These are phyloP conservation scores for Dianthus caryophyllus DNA, from an alignment of 148 eudicot species.

Conservation along the genomic window DNA sequence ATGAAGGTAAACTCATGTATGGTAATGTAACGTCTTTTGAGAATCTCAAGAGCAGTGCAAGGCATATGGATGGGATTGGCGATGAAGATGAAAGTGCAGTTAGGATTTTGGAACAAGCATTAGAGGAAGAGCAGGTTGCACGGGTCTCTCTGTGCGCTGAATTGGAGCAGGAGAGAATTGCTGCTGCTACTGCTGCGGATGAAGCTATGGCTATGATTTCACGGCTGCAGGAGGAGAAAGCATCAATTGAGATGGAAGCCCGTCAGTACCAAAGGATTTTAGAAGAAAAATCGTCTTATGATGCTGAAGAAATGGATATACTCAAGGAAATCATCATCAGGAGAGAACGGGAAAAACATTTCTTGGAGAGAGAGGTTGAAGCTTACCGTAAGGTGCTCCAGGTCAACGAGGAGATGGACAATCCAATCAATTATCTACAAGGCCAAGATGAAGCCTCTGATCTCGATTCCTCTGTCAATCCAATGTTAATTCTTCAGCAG, in stretches of 20 bases:
- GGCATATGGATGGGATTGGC: slow-evolving; percentile 22
- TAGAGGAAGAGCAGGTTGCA: slow-evolving; percentile 64
- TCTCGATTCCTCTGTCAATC: slow-evolving; percentile 47
- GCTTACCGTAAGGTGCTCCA: slow-evolving; percentile 47
- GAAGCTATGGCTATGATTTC: slow-evolving; percentile 98
- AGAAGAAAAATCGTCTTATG: slow-evolving; percentile 87
- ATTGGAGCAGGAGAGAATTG: slow-evolving; percentile 87
- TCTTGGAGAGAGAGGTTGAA: slow-evolving; percentile 84
- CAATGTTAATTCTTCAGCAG: slow-evolving; percentile 49
- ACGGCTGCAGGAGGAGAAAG: slow-evolving; percentile 88
- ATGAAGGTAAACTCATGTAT: slow-evolving; percentile 28
- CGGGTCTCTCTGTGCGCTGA: slow-evolving; percentile 64
- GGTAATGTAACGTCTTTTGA: slow-evolving; percentile 24
- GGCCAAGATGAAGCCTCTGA: slow-evolving; percentile 25
- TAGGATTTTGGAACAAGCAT: slow-evolving; percentile 53
- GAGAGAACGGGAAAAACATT: slow-evolving; percentile 73
- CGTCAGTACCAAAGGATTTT: slow-evolving; percentile 86
- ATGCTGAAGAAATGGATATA: slow-evolving; percentile 88
- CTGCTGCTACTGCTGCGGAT: slow-evolving; percentile 93
- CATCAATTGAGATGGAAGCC: slow-evolving; percentile 86
- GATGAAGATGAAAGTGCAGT: slow-evolving; percentile 36
- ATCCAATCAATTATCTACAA: slow-evolving; percentile 23
- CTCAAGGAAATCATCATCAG: slow-evolving; percentile 77
- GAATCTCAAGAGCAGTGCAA: slow-evolving; percentile 20
- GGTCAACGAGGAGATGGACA: slow-evolving; percentile 37